Conservation (phyloP, 306 rosid genomes). For the Phaseolus lunatus region DNA sequence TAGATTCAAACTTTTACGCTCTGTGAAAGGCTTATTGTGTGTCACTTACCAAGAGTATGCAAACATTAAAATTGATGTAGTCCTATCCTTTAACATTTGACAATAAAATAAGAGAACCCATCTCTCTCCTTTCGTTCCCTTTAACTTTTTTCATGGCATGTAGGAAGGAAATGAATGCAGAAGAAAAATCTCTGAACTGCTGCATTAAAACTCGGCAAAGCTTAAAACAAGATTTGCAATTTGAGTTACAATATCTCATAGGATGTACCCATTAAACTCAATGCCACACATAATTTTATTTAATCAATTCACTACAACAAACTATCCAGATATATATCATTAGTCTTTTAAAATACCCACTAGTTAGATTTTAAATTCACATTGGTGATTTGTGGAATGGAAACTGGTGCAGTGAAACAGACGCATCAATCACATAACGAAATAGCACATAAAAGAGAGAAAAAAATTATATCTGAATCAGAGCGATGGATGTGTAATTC, state of each 20-base stretch:
- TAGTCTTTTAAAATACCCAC: constrained; percentile 13
- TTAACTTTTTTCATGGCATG: not conserved
- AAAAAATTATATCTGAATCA: constrained; percentile 14
- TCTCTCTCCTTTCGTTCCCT: not conserved
- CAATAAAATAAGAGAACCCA: not conserved
- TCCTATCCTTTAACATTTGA: constrained; percentile 23
- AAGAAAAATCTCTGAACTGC: not conserved
- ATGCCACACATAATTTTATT: constrained; percentile 3
- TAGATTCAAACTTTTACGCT: no score
- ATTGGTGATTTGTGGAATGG: constrained; percentile 14
- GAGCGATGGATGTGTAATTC: constrained; percentile 19
- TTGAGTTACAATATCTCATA: constrained; percentile 1
- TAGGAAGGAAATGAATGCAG: not conserved
- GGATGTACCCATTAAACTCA: constrained; percentile 3
- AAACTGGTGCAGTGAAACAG: constrained; percentile 21
- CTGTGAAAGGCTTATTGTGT: no score
- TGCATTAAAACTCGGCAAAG: not conserved
- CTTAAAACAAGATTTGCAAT: constrained; percentile 6
- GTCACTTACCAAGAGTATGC: no score
- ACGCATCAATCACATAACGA: constrained; percentile 13
- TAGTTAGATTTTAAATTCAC: constrained; percentile 17
- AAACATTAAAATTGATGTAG: constrained; percentile 10
- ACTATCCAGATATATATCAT: constrained; percentile 9
- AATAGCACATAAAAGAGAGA: not conserved
- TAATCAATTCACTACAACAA: constrained; percentile 3